Evolutionary conservation across 805 yeast species (phyloP), one percentile per base, ranked within the genome.

Genomic region (Brettanomyces bruxellensis): DNA sequence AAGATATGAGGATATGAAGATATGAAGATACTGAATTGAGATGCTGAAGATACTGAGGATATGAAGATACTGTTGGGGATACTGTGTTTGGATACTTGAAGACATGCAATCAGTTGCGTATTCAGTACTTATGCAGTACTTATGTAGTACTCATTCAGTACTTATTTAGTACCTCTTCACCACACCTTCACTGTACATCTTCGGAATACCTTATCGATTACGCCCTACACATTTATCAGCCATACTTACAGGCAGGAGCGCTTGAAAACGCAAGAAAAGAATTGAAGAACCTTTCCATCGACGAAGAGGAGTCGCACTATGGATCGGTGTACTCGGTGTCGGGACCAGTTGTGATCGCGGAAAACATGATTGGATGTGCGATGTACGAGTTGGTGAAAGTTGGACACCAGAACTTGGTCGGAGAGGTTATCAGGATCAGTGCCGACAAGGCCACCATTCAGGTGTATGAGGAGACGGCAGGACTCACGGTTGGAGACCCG

Each of bases 381-480:
- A 93, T 93, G 99, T 91, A 93, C 77, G 99, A 93, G 67, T 77
- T 93, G 69, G 99, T 91, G 61, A 89, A 83, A 67, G 99, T 93
- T 54, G 98, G 99, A 57, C 98, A 93, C 68, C 95, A 87, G 58
- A 87, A 78, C 67, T 78, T 93, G 65, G 98, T 93, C 42, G 99
- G 99, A 66, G 99, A 93, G 71, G 97, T 93, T 55, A 93, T 93
- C 68, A 83, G 99, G 75, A 91, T 93, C 55, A 93, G 82, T 62
- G 95, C 81, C 53, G 99, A 93, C 66, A 91, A 90, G 70, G 96
- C 97, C 49, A 93, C 99, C 42, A 88, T 93, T 60, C 99, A 93
- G 76, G 99, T 93, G 47, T 93, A 93, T 68, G 99, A 93, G 73
- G 99, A 93, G 70, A 93, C 99, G 41, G 95, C 98, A 1, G 99